These are phyloP conservation scores for Antarctomyces pellizariae DNA, from an alignment of 495 filamentous ascomycete species.

Conservation along the genomic window DNA sequence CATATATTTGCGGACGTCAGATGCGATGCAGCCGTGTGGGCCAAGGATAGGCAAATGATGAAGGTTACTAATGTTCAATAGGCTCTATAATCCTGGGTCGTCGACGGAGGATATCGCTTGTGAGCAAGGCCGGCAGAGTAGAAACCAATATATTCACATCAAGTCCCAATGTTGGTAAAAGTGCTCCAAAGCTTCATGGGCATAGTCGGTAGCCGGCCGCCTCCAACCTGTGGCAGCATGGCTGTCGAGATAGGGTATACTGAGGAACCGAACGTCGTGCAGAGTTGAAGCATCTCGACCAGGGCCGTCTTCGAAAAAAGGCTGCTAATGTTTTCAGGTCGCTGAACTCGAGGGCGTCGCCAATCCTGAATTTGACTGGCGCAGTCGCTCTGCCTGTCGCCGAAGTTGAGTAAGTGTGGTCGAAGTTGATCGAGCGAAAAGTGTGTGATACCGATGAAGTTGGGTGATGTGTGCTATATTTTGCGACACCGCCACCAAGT, in stretches of 20 bases:
- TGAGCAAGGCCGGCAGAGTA: slow-evolving; percentile 4
- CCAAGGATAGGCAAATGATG: slow-evolving; percentile 3
- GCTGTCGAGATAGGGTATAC: slow-evolving; percentile 3
- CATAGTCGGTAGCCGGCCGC: slow-evolving; percentile 3
- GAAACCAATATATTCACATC: slow-evolving; percentile 6
- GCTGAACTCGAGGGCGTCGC: slow-evolving; percentile 4
- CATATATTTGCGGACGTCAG: slow-evolving; percentile 1
- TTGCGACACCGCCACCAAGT: slow-evolving; percentile 1
- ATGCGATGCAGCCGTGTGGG: slow-evolving; percentile 3
- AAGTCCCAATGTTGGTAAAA: slow-evolving; percentile 5
- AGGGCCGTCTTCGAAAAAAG: slow-evolving; percentile 5
- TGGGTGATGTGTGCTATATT: slow-evolving; percentile 2
- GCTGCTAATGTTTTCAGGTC: slow-evolving; percentile 3
- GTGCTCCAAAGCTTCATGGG: slow-evolving; percentile 7
- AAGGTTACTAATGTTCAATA: slow-evolving; percentile 5
- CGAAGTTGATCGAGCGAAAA: slow-evolving; percentile 2
- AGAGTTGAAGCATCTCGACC: slow-evolving; percentile 2
- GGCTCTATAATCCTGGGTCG: slow-evolving; percentile 6
- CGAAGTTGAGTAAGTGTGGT: slow-evolving; percentile 2
- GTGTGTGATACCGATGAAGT: slow-evolving; percentile 2
- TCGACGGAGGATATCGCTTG: slow-evolving; percentile 6
- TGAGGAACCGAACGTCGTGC: slow-evolving; percentile 2
- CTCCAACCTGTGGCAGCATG: background rate
- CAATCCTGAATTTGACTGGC: slow-evolving; percentile 2
- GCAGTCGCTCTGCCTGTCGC: background rate